Percentiles rank a stretch among this genome's conserved stretches.
Conservation (phyloP, 2,329 filamentous ascomycete genomes). For the Colletotrichum sp. region DNA sequence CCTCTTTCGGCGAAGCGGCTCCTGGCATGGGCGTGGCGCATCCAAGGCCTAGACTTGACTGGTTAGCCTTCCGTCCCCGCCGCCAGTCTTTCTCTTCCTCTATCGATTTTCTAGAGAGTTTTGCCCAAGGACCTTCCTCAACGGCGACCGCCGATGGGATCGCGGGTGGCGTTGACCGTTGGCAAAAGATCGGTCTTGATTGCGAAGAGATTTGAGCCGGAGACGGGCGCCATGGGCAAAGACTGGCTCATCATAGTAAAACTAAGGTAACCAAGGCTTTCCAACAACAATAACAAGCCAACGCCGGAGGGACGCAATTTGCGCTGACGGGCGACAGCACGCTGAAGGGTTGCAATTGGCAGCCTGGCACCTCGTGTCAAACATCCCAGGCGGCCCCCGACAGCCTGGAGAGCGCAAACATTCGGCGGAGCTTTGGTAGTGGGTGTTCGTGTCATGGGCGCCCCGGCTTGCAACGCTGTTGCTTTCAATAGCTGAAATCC, state of each 20-base stretch:
- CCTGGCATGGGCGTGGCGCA: neutral
- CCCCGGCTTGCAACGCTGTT: conserved; percentile 12
- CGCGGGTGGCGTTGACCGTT: neutral
- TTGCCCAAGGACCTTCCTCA: neutral
- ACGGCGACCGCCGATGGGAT: neutral
- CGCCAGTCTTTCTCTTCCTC: neutral
- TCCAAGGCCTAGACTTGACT: neutral
- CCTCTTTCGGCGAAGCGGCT: conserved; percentile 18
- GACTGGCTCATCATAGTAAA: neutral
- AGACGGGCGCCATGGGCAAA: neutral
- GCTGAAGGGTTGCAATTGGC: neutral
- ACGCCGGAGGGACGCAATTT: neutral
- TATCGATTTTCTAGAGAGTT: neutral
- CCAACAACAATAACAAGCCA: neutral
- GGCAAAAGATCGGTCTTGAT: neutral
- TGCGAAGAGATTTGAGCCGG: neutral
- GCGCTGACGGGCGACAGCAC: neutral
- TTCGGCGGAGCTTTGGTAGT: neutral
- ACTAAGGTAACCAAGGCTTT: neutral
- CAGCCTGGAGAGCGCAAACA: neutral
- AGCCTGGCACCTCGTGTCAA: neutral
- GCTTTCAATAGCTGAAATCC: neutral
- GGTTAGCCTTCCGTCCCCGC: neutral
- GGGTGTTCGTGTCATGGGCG: neutral
- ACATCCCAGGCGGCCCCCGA: neutral